These are phyloP conservation scores for Styphnolobium japonicum DNA, from an alignment of 306 rosid species.

Conservation along the genomic window DNA sequence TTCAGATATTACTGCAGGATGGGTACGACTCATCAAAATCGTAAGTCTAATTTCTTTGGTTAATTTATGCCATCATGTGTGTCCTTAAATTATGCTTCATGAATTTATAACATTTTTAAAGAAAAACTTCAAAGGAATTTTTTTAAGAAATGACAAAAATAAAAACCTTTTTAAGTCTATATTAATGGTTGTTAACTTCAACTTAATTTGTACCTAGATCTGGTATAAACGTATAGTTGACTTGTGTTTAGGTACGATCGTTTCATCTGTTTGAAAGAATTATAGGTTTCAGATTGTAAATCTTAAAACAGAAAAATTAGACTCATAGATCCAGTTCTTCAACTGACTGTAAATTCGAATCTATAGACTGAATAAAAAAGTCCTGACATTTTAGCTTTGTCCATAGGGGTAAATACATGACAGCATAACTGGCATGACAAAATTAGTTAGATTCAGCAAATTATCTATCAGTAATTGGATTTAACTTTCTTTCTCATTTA, in stretches of 20 bases:
- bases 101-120: neutral
- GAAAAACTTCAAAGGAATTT: neutral
- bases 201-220: neutral
- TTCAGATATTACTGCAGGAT: constrained; percentile 78
- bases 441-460: neutral
- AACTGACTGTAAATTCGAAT: neutral
- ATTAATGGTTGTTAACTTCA: neutral
- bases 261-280: neutral
- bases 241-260: neutral
- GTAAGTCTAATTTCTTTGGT: constrained; percentile 46
- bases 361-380: neutral
- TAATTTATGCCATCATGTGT: neutral
- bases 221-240: neutral
- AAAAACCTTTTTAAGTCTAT: neutral
- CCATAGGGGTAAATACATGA: neutral
- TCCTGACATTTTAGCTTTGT: neutral
- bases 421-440: neutral
- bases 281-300: neutral
- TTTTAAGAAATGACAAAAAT: neutral
- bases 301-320: neutral
- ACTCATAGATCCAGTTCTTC: neutral
- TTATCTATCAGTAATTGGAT: neutral
- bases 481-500: neutral
- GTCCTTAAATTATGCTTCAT: neutral
- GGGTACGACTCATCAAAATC: constrained; percentile 61